Evolutionary conservation across 352 stramenopile genomes (phyloP).

Genomic region (Phytopythium ostracodes): DNA sequence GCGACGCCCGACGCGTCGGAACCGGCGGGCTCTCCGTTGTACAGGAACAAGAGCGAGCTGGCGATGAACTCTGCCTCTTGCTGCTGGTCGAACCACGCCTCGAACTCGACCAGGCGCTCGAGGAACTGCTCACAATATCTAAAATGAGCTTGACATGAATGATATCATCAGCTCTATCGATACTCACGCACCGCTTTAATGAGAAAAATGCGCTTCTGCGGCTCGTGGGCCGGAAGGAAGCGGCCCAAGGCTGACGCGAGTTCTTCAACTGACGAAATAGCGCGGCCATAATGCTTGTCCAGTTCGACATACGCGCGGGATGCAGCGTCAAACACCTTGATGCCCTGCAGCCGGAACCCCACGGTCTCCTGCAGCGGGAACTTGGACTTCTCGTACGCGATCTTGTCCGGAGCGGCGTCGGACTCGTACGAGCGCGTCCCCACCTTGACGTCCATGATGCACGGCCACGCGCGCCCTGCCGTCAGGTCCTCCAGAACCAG

Average conservation of each 20-base stretch:
- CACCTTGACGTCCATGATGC: conserved; percentile 97
- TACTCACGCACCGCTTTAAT: conserved; percentile 33
- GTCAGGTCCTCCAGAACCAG: conserved; percentile 90
- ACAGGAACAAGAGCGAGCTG: conserved; percentile 94
- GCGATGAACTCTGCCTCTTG: conserved; percentile 88
- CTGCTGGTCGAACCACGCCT: conserved; percentile 79
- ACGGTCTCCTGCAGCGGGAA: conserved; percentile 90
- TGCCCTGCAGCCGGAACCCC: conserved; percentile 93
- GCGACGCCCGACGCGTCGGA: not conserved
- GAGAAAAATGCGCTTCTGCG: conserved; percentile 23
- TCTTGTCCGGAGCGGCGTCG: conserved; percentile 85
- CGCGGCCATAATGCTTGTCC: conserved; percentile 86
- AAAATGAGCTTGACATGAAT: not conserved
- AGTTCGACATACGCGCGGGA: conserved; percentile 64
- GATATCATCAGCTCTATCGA: not conserved
- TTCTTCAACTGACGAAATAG: conserved; percentile 44
- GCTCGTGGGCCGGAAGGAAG: conserved; percentile 68
- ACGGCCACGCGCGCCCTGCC: conserved; percentile 73
- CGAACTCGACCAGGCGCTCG: conserved; percentile 50
- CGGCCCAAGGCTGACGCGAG: conserved; percentile 63
- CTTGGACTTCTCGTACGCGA: conserved; percentile 88
- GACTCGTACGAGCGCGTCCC: conserved; percentile 93
- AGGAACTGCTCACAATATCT: too few relatives aligned
- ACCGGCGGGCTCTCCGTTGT: conserved; percentile 60
- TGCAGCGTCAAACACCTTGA: conserved; percentile 81